Evolutionary conservation across 2,329 filamentous ascomycete genomes (phyloP), one percentile per base, ranked within the genome.

Genomic region (Aspergillus pseudoglaucus): DNA sequence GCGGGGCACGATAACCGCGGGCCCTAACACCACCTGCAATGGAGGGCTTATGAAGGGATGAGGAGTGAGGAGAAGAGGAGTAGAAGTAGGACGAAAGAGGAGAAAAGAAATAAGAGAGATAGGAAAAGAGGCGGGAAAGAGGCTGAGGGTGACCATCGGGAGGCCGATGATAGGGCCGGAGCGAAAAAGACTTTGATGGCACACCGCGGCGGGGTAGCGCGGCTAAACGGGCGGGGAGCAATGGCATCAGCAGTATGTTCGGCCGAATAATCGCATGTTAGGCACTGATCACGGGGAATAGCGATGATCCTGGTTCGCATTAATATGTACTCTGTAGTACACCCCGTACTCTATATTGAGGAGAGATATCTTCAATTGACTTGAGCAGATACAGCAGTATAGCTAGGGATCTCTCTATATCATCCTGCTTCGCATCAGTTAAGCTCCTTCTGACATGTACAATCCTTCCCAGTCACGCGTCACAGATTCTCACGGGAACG

Each of bases 221-320:
- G 46, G 55, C 53, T 48, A 51, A 53, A 48, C 50, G 49, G 48
- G 50, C 53, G 55, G 54, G 56, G 53, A 59, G 54, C 54, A 57
- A 59, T 53, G 58, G 60, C 60, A 63, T 64, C 53, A 56, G 57
- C 33, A 56, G 57, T n/a, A n/a, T 35, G 33, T n/a, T 35, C 15
- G 33, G 33, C 14, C 14, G 14, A 35, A 17, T 35, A n/a, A 35
- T 30, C 25, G 25, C 25, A 30, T 30, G 25, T 30, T 27, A 27
- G 25, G 25, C 25, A 27, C 25, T 27, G 25, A 30, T 30, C 25
- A 30, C 25, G 9, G 25, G 25, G 10, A 5, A 30, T 12, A 30
- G 25, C 4, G 25, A 12, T 30, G 25, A 12, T 30, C 4, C 8
- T 30, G 25, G 25, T 30, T 30, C 9, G 25, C 25, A 30, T 30